phyloP scores from a whole-genome alignment of 345 rosid genomes.

The Euclidium syriacum region DNA sequence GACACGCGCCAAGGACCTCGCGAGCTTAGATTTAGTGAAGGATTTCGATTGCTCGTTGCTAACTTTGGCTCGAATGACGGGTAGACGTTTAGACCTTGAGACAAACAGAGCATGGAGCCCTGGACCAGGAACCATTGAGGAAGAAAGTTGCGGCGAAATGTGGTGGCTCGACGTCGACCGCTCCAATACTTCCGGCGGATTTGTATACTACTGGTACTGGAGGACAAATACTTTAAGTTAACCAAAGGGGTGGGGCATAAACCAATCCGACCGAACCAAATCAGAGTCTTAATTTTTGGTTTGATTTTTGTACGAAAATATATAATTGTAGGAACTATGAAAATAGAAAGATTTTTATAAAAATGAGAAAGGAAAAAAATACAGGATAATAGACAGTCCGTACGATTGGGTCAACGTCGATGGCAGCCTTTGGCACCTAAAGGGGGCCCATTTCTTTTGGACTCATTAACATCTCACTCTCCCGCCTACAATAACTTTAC shows the following conservation, averaged over 20 bases:
- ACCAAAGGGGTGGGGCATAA: too few species aligned
- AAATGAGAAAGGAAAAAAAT: too few species aligned
- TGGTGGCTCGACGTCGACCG: background rate
- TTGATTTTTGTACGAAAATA: too few species aligned
- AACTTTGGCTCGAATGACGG: background rate
- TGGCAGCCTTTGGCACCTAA: slow-evolving; percentile 28
- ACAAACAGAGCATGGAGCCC: slow-evolving; percentile 17
- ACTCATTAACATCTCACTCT: background rate
- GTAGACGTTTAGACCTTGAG: background rate
- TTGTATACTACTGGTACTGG: too few species aligned
- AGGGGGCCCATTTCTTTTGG: slow-evolving; percentile 1
- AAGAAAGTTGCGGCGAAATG: background rate
- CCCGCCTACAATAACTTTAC: background rate
- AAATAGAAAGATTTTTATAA: background rate
- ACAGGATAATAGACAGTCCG: slow-evolving; percentile 25
- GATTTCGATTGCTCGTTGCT: slow-evolving; percentile 4
- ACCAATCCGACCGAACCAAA: too few species aligned
- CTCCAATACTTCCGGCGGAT: too few species aligned
- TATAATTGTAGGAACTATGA: background rate
- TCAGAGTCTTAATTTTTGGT: too few species aligned
- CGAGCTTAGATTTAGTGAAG: slow-evolving; percentile 40
- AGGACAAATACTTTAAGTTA: too few species aligned
- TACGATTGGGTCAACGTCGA: slow-evolving; percentile 28
- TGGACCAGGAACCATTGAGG: background rate
- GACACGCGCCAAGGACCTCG: slow-evolving; percentile 48